Evolutionary conservation across 495 filamentous ascomycete genomes (phyloP).

Genomic region (Penicillium riverlandense): DNA sequence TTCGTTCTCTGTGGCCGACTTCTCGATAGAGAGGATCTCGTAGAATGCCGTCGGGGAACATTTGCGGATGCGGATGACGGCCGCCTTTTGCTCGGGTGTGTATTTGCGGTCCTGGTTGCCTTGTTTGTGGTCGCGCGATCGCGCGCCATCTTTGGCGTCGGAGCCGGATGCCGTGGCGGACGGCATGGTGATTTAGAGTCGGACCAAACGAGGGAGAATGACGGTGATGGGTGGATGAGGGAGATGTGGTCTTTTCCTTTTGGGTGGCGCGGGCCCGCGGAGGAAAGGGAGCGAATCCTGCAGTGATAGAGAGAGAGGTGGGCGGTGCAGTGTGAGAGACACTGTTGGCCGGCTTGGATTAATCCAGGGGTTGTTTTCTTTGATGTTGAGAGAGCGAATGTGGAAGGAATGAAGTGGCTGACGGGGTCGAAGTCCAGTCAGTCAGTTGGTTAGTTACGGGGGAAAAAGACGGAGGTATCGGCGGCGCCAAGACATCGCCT

Average conservation of each 20-base stretch:
- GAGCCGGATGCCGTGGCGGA: conserved; percentile 69
- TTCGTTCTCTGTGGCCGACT: conserved; percentile 66
- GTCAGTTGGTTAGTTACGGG: conserved; percentile 1
- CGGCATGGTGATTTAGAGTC: conserved; percentile 50
- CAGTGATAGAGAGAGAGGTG: not conserved
- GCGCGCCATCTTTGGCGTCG: conserved; percentile 57
- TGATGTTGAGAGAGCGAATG: conserved; percentile 88
- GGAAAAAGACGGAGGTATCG: conserved; percentile 4
- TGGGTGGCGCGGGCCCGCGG: conserved; percentile 15
- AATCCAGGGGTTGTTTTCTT: conserved; percentile 67
- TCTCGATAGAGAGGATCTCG: conserved; percentile 78
- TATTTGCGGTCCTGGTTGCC: conserved; percentile 86
- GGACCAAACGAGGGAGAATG: not conserved
- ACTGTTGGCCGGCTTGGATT: too few species aligned
- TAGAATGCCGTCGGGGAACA: conserved; percentile 87
- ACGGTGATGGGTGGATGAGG: not conserved
- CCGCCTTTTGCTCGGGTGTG: conserved; percentile 82
- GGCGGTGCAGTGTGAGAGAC: too few species aligned
- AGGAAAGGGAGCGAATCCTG: conserved; percentile 13
- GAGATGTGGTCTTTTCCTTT: not conserved
- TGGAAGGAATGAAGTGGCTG: conserved; percentile 38
- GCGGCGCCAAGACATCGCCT: too few species aligned
- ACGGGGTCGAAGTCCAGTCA: not conserved
- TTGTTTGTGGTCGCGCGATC: conserved; percentile 81
- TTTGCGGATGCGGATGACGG: conserved; percentile 77